A percentile compares a stretch with the other conserved stretches of the same genome.
These are phyloP conservation scores for Rhodotorula sp. DNA, from an alignment of 1,284 basidiomycete genomes.

Conservation along the genomic window DNA sequence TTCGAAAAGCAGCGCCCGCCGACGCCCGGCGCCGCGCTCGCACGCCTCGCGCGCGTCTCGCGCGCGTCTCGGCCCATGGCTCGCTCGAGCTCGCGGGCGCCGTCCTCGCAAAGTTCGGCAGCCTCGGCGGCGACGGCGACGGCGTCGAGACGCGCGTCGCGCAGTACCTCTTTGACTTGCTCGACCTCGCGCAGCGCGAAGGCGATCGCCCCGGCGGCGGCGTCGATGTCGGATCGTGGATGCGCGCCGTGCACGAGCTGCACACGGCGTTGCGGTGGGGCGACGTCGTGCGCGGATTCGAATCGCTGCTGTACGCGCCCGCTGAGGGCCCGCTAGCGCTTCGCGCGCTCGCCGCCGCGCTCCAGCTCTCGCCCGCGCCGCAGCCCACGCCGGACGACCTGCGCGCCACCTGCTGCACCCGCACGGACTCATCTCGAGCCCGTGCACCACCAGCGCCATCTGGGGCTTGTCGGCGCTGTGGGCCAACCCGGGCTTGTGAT, in stretches of 20 bases:
- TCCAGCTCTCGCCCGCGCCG: slow-evolving; percentile 60
- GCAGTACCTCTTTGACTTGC: slow-evolving; percentile 29
- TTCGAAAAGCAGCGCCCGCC: slow-evolving; percentile 15
- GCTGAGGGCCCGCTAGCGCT: slow-evolving; percentile 70
- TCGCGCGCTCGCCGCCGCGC: slow-evolving; percentile 72
- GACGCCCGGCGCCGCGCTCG: slow-evolving; percentile 26
- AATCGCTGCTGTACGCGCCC: slow-evolving; percentile 71
- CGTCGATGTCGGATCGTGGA: slow-evolving; percentile 10
- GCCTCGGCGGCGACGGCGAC: slow-evolving; percentile 45
- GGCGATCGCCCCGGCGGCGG: slow-evolving; percentile 28
- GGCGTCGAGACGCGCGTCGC: slow-evolving; percentile 29
- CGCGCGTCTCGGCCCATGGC: too few relatives aligned
- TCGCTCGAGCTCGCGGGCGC: too few relatives aligned
- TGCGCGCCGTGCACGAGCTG: slow-evolving; percentile 35
- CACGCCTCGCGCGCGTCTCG: slow-evolving; percentile 33
- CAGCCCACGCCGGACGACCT: background rate
- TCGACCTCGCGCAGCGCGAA: slow-evolving; percentile 32
- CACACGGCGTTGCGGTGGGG: slow-evolving; percentile 60
- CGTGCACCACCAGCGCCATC: slow-evolving; percentile 29
- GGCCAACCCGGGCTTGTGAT: slow-evolving; percentile 81
- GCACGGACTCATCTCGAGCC: slow-evolving; percentile 18
- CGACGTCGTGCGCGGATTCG: slow-evolving; percentile 72
- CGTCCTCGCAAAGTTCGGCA: slow-evolving; percentile 64
- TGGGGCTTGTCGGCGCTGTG: slow-evolving; percentile 58
- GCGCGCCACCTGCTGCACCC: slow-evolving; percentile 12